Percentiles rank a stretch among this genome's conserved stretches.
phyloP scores from a whole-genome alignment of 2,329 filamentous ascomycete species.

The Zymoseptoria pseudotritici region DNA sequence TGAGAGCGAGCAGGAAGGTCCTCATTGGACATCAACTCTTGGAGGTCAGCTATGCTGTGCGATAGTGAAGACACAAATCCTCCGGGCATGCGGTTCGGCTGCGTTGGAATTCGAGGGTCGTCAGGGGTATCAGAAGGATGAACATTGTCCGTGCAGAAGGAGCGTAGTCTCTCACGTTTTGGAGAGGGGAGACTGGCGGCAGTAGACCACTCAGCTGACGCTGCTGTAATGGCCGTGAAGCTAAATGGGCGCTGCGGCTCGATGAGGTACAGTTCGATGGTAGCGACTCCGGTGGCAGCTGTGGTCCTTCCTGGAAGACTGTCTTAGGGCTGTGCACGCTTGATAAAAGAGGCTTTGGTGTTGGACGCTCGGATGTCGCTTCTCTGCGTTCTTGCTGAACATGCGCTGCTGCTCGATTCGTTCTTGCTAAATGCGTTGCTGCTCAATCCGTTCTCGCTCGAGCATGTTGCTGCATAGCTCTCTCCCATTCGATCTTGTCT shows the following conservation, averaged over 20 bases:
- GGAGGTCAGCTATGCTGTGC: not conserved
- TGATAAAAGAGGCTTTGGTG: not conserved
- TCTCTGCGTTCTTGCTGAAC: not conserved
- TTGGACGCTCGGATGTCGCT: not conserved
- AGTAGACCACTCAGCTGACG: too few relatives aligned
- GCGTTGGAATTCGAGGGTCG: not conserved
- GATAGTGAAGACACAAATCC: not conserved
- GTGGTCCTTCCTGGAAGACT: not conserved
- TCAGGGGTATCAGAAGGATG: not conserved
- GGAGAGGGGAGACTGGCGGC: too few relatives aligned
- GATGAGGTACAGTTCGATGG: not conserved
- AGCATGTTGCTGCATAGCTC: not conserved
- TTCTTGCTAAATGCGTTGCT: too few relatives aligned
- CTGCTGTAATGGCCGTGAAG: not conserved
- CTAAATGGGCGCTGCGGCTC: not conserved
- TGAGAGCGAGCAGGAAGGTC: not conserved
- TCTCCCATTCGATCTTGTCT: not conserved
- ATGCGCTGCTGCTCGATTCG: not conserved
- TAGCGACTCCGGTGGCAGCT: not conserved
- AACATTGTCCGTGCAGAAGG: not conserved
- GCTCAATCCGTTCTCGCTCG: not conserved
- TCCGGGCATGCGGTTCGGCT: not conserved
- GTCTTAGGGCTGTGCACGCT: not conserved
- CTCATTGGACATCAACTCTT: not conserved
- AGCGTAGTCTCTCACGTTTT: too few relatives aligned